These are phyloP conservation scores for Agarophyton chilense DNA, from an alignment of 23 red algal species.

Conservation along the genomic window DNA sequence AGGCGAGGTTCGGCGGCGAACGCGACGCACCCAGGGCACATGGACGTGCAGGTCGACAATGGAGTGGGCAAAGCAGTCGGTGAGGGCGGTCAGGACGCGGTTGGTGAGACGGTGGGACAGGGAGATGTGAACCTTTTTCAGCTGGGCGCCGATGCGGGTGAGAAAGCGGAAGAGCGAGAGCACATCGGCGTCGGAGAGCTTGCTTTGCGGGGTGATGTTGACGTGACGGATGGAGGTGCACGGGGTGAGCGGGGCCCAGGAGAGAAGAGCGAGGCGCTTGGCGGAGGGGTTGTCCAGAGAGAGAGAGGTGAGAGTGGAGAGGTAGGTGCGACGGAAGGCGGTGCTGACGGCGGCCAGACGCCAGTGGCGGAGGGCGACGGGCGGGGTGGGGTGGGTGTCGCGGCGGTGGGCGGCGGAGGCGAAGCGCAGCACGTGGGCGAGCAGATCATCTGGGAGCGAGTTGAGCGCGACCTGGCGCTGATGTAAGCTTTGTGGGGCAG, in stretches of 20 bases:
- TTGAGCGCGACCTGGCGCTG: not conserved
- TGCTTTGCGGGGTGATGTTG: slow-evolving; percentile 12
- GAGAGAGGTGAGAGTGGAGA: slow-evolving; percentile 38
- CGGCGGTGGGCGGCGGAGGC: slow-evolving; percentile 25
- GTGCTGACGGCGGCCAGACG: slow-evolving; percentile 1
- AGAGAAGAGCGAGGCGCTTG: slow-evolving; percentile 2
- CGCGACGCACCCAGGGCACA: slow-evolving; percentile 13
- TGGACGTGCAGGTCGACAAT: slow-evolving; percentile 27
- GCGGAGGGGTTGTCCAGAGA: slow-evolving; percentile 32
- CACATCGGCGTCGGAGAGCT: slow-evolving; percentile 15
- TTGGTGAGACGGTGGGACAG: slow-evolving; percentile 1
- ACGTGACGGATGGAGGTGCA: slow-evolving; percentile 35
- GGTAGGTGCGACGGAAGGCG: slow-evolving; percentile 38
- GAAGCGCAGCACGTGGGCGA: slow-evolving; percentile 45
- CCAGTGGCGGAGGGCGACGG: not conserved
- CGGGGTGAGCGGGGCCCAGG: not conserved
- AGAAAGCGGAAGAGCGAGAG: slow-evolving; percentile 11
- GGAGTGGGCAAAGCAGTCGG: not conserved
- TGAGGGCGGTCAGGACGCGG: not conserved
- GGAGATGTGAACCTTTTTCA: slow-evolving; percentile 23
- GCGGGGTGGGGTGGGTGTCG: slow-evolving; percentile 23
- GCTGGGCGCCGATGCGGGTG: not conserved
- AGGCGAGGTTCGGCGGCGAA: not conserved
- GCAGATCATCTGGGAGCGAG: slow-evolving; percentile 47
- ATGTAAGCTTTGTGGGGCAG: no score